Evolutionary conservation across 805 yeast genomes (phyloP).

Genomic region (Wickerhamomyces hampshirensis): DNA sequence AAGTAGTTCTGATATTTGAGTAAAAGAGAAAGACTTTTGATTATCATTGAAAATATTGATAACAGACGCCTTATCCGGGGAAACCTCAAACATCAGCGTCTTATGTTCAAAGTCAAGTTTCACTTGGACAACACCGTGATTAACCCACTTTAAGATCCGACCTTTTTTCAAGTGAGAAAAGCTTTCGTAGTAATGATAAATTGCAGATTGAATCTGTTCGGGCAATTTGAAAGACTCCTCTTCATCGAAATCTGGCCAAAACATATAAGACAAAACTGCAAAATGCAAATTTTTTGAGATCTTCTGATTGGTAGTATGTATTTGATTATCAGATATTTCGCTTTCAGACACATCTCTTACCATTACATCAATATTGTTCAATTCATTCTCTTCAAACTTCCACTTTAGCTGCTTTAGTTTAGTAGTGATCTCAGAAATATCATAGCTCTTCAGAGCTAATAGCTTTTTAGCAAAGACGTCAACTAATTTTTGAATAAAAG

Average conservation of each 20-base stretch:
- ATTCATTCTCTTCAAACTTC: slow-evolving; percentile 62
- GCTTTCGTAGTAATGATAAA: slow-evolving; percentile 38
- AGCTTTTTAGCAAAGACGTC: slow-evolving; percentile 54
- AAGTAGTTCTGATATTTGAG: slow-evolving; percentile 30
- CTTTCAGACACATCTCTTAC: slow-evolving; percentile 64
- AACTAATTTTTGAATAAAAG: slow-evolving; percentile 62
- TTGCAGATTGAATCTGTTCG: slow-evolving; percentile 31
- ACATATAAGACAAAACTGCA: slow-evolving; percentile 66
- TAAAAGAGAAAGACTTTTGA: slow-evolving; percentile 23
- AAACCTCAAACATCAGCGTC: slow-evolving; percentile 38
- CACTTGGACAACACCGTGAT: slow-evolving; percentile 58
- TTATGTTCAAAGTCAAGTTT: slow-evolving; percentile 52
- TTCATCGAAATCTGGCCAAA: slow-evolving; percentile 66
- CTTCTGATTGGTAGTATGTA: slow-evolving; percentile 25
- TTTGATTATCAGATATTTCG: slow-evolving; percentile 34
- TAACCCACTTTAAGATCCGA: slow-evolving; percentile 50
- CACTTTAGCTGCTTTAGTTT: slow-evolving; percentile 51
- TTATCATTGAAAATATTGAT: slow-evolving; percentile 41
- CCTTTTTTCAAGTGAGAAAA: slow-evolving; percentile 49
- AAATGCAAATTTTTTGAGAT: slow-evolving; percentile 39
- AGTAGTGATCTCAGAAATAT: slow-evolving; percentile 33
- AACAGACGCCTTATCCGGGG: slow-evolving; percentile 68
- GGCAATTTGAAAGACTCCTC: slow-evolving; percentile 40
- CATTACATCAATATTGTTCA: slow-evolving; percentile 80
- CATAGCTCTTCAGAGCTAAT: slow-evolving; percentile 32